phyloP scores from a whole-genome alignment of 2,329 filamentous ascomycete species.

The Colletotrichum chrysophilum region DNA sequence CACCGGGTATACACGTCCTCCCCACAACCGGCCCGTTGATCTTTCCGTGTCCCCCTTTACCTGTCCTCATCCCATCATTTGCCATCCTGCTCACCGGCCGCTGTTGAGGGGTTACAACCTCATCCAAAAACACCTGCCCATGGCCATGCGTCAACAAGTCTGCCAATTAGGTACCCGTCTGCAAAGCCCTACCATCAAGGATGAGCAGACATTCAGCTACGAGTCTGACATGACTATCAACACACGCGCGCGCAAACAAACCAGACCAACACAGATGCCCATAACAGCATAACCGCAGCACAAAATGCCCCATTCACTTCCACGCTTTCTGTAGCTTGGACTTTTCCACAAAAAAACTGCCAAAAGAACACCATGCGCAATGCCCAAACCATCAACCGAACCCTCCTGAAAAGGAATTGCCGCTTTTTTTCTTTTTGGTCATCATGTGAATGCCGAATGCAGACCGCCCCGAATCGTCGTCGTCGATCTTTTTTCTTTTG shows the following conservation, averaged over 20 bases:
- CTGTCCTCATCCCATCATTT: neutral
- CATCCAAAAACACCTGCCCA: neutral
- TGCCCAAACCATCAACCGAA: conserved; percentile 7
- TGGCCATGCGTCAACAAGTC: neutral
- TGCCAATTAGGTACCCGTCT: neutral
- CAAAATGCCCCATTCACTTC: neutral
- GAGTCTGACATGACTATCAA: neutral
- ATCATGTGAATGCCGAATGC: conserved; percentile 12
- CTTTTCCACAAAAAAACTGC: neutral
- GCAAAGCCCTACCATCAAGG: neutral
- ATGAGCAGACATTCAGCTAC: neutral
- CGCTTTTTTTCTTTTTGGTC: conserved; percentile 12
- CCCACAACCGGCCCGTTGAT: neutral
- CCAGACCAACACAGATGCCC: neutral
- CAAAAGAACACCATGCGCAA: conserved; percentile 9
- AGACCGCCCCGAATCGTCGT: neutral
- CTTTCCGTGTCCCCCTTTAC: neutral
- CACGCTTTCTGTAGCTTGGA: neutral
- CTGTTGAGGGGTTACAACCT: too few relatives aligned
- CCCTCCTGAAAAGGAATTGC: neutral
- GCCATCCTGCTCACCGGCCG: neutral
- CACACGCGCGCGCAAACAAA: neutral
- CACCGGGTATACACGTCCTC: conserved; percentile 12
- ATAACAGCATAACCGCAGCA: neutral
- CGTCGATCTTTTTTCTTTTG: neutral